Conservation (phyloP, 495 filamentous ascomycete species). For the Aspergillus egyptiacus region DNA sequence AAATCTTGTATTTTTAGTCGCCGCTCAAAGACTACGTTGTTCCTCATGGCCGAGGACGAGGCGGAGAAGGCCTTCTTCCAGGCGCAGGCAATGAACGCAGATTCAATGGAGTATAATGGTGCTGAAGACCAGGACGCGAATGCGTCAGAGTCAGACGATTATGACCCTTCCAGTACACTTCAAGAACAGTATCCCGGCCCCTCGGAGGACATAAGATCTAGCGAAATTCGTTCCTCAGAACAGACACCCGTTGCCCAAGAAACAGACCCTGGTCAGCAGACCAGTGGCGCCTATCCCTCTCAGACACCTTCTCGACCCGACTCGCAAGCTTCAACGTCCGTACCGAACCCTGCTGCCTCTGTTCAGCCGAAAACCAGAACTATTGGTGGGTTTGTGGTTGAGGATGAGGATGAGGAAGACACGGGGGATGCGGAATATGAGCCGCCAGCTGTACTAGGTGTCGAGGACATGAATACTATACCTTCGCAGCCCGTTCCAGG, state of each 20-base stretch:
- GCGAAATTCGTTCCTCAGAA: conserved; percentile 21
- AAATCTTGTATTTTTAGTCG: conserved; percentile 2
- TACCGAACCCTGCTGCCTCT: conserved; percentile 29
- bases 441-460: conserved; percentile 45
- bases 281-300: conserved; percentile 26
- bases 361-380: conserved; percentile 56
- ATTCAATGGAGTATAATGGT: conserved; percentile 33
- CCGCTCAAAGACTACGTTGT: conserved; percentile 11
- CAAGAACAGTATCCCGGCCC: conserved; percentile 37
- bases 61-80: conserved; percentile 57
- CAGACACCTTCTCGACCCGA: conserved; percentile 33
- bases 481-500: conserved; percentile 49
- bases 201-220: conserved; percentile 23
- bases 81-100: conserved; percentile 47
- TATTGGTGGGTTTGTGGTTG: conserved; percentile 74
- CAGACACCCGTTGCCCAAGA: conserved; percentile 23
- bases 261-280: conserved; percentile 24
- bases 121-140: conserved; percentile 44
- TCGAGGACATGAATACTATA: conserved; percentile 43
- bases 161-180: conserved; percentile 48
- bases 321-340: conserved; percentile 36
- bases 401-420: conserved; percentile 57
- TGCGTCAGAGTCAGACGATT: conserved; percentile 50
- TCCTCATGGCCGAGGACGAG: conserved; percentile 54
- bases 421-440: conserved; percentile 51